Percentiles rank a stretch among this genome's conserved stretches.
Evolutionary conservation across 192 early-diverging fungal genomes (phyloP).

Genomic region (Gonapodya sp.): DNA sequence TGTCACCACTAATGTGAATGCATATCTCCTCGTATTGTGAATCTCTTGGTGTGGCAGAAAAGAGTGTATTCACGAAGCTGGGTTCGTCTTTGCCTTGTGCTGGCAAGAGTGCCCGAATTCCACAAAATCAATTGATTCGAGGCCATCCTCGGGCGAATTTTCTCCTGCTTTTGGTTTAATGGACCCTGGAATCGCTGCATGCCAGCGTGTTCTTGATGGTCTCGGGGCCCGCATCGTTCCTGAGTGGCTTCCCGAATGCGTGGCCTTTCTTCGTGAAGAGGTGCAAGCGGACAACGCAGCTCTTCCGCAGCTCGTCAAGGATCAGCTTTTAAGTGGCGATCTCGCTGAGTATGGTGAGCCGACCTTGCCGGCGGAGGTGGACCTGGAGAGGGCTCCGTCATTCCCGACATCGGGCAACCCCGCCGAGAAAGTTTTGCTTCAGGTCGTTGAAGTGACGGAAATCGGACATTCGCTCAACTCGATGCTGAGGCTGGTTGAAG

Average conservation of each 20-base stretch:
- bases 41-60: background rate
- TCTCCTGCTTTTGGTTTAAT: too few species aligned
- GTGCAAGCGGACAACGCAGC: background rate
- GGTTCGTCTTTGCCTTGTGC: background rate
- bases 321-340: background rate
- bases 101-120: background rate
- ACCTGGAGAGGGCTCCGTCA: background rate
- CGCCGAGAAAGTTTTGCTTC: background rate
- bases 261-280: background rate
- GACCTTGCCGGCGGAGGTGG: background rate
- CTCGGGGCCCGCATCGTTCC: background rate
- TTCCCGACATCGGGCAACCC: background rate
- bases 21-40: background rate
- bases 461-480: background rate
- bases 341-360: background rate
- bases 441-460: slow-evolving; percentile 6
- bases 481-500: background rate
- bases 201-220: background rate
- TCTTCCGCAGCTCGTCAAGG: background rate
- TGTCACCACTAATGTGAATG: background rate
- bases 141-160: too few species aligned
- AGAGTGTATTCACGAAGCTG: background rate
- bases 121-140: too few species aligned
- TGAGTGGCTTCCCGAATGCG: slow-evolving; percentile 8
- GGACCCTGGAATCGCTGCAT: background rate